These are phyloP conservation scores for Candida maesae DNA, from an alignment of 805 yeast species.

Conservation along the genomic window DNA sequence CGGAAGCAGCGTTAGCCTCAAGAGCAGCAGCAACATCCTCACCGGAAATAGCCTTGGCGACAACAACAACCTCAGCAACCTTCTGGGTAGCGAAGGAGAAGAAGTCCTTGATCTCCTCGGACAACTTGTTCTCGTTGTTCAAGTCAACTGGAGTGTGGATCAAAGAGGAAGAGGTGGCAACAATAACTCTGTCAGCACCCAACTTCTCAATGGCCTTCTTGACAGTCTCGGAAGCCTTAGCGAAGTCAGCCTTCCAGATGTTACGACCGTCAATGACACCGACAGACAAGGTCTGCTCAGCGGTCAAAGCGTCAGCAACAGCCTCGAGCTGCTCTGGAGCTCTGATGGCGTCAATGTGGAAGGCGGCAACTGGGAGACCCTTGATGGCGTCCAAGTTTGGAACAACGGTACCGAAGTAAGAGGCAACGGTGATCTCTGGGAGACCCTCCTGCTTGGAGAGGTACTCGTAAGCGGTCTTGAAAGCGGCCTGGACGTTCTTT, in stretches of 20 bases:
- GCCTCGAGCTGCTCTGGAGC: conserved; percentile 93
- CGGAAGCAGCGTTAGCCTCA: conserved; percentile 82
- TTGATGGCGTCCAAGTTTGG: conserved; percentile 91
- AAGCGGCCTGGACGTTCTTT: conserved; percentile 76
- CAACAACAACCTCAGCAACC: conserved; percentile 82
- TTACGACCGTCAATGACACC: conserved; percentile 99
- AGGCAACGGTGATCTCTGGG: conserved; percentile 79
- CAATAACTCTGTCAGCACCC: conserved; percentile 82
- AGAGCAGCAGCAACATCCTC: conserved; percentile 73
- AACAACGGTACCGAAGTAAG: conserved; percentile 98
- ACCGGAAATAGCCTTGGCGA: conserved; percentile 84
- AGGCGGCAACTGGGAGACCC: conserved; percentile 88
- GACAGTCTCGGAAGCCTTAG: conserved; percentile 80
- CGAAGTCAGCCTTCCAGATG: conserved; percentile 97
- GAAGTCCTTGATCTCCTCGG: conserved; percentile 92
- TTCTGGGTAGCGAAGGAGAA: conserved; percentile 98
- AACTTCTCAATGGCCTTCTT: conserved; percentile 78
- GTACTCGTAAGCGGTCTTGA: conserved; percentile 80
- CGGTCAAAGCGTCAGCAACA: conserved; percentile 61
- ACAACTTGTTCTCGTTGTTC: conserved; percentile 85
- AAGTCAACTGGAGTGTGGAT: conserved; percentile 98
- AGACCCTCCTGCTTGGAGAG: conserved; percentile 62
- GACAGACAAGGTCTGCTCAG: conserved; percentile 79
- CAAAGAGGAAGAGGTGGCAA: conserved; percentile 93
- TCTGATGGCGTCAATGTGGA: conserved; percentile 96